Conservation (phyloP, 2,329 filamentous ascomycete genomes). For the Ceratocystis destructans region DNA sequence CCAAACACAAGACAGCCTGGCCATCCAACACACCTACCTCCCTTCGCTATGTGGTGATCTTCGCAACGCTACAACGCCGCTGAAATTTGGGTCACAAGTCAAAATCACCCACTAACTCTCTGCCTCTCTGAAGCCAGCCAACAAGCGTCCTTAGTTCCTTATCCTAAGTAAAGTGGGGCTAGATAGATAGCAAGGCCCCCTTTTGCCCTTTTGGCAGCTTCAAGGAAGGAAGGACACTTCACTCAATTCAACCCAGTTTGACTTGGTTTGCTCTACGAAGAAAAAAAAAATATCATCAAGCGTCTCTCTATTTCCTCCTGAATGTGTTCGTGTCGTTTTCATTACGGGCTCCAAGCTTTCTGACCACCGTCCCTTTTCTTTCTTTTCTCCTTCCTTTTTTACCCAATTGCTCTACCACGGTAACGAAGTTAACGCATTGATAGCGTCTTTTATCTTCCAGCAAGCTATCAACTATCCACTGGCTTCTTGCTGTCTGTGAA, state of each 20-base stretch:
- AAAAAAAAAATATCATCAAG: slow-evolving; percentile 12
- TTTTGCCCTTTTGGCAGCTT: slow-evolving; percentile 13
- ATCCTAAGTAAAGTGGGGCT: slow-evolving; percentile 11
- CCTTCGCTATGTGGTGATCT: neutral
- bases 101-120: neutral
- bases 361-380: slow-evolving; percentile 5
- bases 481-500: slow-evolving; percentile 7
- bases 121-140: neutral
- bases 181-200: slow-evolving; percentile 7
- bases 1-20: neutral
- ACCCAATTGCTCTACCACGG: slow-evolving; percentile 6
- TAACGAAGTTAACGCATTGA: slow-evolving; percentile 8
- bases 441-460: neutral
- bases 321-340: slow-evolving; percentile 17
- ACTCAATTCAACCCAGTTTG: slow-evolving; percentile 13
- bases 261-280: neutral
- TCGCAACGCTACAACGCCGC: neutral
- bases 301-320: slow-evolving; percentile 11
- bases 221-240: slow-evolving; percentile 13
- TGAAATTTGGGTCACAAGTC: neutral
- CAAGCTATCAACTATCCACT: neutral
- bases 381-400: neutral
- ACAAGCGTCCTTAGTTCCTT: neutral
- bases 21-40: neutral
- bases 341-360: slow-evolving; percentile 12